Base-by-base conservation (phyloP, 768 basidiomycete species). In the Leucocoprinus sp. region DNA sequence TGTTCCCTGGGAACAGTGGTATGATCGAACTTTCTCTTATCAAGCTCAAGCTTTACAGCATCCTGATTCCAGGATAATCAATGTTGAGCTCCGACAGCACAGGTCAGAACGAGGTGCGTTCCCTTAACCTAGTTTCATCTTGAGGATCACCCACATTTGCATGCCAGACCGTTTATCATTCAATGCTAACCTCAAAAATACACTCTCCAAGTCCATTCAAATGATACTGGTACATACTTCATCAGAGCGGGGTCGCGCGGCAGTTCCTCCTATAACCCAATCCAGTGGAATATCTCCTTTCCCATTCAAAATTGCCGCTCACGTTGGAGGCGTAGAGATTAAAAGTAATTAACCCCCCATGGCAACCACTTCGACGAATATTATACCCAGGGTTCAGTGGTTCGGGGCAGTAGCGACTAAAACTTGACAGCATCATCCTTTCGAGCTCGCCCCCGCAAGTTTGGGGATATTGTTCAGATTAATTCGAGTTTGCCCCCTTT, bases 1-100 rank as follows among this genome's bases (percentile, higher is more conserved):
- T 19, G 76, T 89, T 11, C 78, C 86, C 42, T 91, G 88, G 88
- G 89, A 91, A 59, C 80, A 86, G 62, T 91, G 88, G 88, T 86
- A 9, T 5, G 67, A 14, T 18, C 9, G 9, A 9, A 15, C 28
- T 9, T 8, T 39, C 22, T 9, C 7, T 12, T 38, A 12, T 22
- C 19, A 22, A 24, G 3, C 14, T n/a, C 22, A 22, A 23, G 2
- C 11, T 7, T 22, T 2, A 9, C 36, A 9, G 5, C 11, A 11
- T 23, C 5, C 37, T 2, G 6, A 11, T 6, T 7, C 19, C 56
- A 90, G 88, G 87, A 66, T 81, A 11, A 78, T 91, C 50, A 89
- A 86, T 43, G 85, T 80, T 7, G 86, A 90, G 64, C 66, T 90
- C 11, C 75, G 78, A 41, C 87, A 88, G 54, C 82, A 82, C 0